phyloP scores from a whole-genome alignment of 306 rosid genomes.

The Lotus japonicus region DNA sequence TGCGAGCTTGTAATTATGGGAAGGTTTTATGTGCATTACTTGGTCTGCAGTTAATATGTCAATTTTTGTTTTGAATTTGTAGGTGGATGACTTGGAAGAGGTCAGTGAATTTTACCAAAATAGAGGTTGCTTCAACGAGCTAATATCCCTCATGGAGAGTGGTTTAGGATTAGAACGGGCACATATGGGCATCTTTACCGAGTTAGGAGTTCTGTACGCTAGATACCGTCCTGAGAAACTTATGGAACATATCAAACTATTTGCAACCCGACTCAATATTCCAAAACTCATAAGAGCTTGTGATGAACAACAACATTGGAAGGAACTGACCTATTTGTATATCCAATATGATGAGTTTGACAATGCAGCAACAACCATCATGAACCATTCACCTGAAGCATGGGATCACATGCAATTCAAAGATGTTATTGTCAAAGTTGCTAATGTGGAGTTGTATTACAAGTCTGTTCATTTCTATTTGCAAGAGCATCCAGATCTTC shows the following conservation, averaged over 20 bases:
- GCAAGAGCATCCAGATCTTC: slow-evolving; percentile 99
- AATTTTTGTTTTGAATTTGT: slow-evolving; percentile 12
- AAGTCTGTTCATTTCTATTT: slow-evolving; percentile 98
- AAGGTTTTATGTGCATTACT: background rate
- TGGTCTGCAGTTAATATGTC: slow-evolving; percentile 1
- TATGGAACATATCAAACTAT: slow-evolving; percentile 97
- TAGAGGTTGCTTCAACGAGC: slow-evolving; percentile 95
- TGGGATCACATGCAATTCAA: slow-evolving; percentile 99
- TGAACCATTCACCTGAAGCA: slow-evolving; percentile 99
- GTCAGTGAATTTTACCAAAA: slow-evolving; percentile 99
- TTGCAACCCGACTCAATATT: slow-evolving; percentile 89
- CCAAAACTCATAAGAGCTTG: slow-evolving; percentile 98
- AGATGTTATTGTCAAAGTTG: slow-evolving; percentile 91
- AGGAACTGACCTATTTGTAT: slow-evolving; percentile 91
- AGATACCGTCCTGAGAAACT: slow-evolving; percentile 99
- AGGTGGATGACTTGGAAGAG: slow-evolving; percentile 99
- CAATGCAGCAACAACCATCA: slow-evolving; percentile 96
- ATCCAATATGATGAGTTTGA: slow-evolving; percentile 98
- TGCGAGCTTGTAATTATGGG: background rate
- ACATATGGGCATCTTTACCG: slow-evolving; percentile 98
- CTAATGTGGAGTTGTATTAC: slow-evolving; percentile 88
- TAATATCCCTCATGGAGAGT: slow-evolving; percentile 98
- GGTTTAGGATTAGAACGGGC: slow-evolving; percentile 98
- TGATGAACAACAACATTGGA: slow-evolving; percentile 99
- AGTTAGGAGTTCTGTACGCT: slow-evolving; percentile 96